A percentile compares a stretch with the other conserved stretches of the same genome.
These are phyloP conservation scores for Leccinum subtestaceum DNA, from an alignment of 768 basidiomycete genomes.

Conservation along the genomic window DNA sequence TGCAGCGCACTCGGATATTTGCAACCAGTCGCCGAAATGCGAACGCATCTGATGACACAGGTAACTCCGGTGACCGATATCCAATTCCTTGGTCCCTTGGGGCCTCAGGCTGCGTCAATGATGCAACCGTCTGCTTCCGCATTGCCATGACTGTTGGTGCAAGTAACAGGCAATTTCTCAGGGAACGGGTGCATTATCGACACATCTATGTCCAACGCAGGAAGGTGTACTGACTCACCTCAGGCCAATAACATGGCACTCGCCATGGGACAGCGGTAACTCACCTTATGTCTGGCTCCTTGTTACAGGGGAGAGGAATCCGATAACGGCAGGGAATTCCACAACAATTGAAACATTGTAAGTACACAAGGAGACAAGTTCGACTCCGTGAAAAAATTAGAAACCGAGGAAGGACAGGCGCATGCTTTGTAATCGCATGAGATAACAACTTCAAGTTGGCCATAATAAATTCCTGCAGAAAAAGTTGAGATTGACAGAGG, in stretches of 20 bases:
- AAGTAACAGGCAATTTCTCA: slow-evolving; percentile 2
- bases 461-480: slow-evolving; percentile 20
- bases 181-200: slow-evolving; percentile 2
- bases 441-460: slow-evolving; percentile 11
- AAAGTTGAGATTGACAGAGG: slow-evolving; percentile 5
- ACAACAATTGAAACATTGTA: slow-evolving; percentile 2
- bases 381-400: slow-evolving; percentile 7
- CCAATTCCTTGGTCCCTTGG: background rate
- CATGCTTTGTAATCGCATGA: slow-evolving; percentile 13
- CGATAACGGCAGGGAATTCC: background rate
- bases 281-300: slow-evolving; percentile 12
- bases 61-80: background rate
- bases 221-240: slow-evolving; percentile 15
- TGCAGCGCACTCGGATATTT: background rate
- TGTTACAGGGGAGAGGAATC: background rate
- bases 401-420: slow-evolving; percentile 15
- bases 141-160: background rate
- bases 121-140: background rate
- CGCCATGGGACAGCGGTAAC: background rate
- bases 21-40: background rate
- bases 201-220: background rate
- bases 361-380: slow-evolving; percentile 4
- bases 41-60: background rate
- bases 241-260: background rate
- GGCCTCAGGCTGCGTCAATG: background rate